Evolutionary conservation across 345 rosid species (phyloP), one percentile per base, ranked within the genome.

Genomic region (Melastoma malabathricum): DNA sequence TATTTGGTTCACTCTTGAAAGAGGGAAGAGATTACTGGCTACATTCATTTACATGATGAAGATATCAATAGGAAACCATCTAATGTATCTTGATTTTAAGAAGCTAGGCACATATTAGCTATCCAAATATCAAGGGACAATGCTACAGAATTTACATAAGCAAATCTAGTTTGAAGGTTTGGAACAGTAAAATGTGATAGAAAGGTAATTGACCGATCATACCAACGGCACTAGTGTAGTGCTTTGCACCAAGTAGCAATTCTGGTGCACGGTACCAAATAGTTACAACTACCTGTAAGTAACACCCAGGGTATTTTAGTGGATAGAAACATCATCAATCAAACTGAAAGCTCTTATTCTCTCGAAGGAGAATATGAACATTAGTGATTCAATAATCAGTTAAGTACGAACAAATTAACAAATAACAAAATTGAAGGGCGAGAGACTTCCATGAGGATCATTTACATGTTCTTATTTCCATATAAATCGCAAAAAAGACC

Each of bases 241-340:
- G 99, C 77, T 93, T 93, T 1, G 94, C 95, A 34, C 99, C 97
- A 44, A 93, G 89, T 55, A 93, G 97, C 72, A 93, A 72, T 68
- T 93, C 99, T 1, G 99, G 99, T 3, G 99, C 94, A 51, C 99
- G 94, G 68, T 93, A 93, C 97, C 99, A 93, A 56, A 93, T 93
- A 13, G 99, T 93, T 58, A 93, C 99, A 52, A 93, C 99, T 43
- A 83, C 68, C 68, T 64, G 62, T 51, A 52, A 56, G 46, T 10
- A 62, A 62, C n/a, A 49, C 31, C 16, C 25, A 56, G 23, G 13
- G 18, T 39, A 18, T 16, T 20, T 45, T 3, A 46, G 39, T 6
- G 13, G 15, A 51, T 17, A 43, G 31, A 10, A 51, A 31, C 46
- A 34, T 23, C 46, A 29, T n/a, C 7, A 15, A 54, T 41, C 47